A percentile compares a stretch with the other conserved stretches of the same genome.
These are phyloP conservation scores for Aspergillus ibericus DNA, from an alignment of 2,329 filamentous ascomycete species.

Conservation along the genomic window DNA sequence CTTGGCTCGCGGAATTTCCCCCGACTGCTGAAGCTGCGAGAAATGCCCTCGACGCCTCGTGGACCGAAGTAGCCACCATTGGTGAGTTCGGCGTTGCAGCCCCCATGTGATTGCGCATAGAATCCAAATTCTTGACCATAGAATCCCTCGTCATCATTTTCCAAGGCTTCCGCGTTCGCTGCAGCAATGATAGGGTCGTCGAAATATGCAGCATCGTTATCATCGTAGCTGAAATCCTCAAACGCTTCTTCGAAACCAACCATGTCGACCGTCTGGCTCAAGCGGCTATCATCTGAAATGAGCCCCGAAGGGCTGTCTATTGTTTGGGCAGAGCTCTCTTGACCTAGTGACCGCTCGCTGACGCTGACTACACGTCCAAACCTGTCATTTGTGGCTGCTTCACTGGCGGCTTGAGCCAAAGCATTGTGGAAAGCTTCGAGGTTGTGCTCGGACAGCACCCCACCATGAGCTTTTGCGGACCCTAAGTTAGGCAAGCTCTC, in stretches of 20 bases:
- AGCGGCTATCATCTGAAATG: conserved; percentile 51
- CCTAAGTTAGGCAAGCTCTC: conserved; percentile 34
- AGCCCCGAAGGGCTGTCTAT: conserved; percentile 46
- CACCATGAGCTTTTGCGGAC: conserved; percentile 35
- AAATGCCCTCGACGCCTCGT: conserved; percentile 62
- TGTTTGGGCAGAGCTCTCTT: conserved; percentile 38
- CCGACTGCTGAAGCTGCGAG: conserved; percentile 70
- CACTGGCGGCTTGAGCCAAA: conserved; percentile 75
- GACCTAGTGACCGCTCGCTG: conserved; percentile 41
- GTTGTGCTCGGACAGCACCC: conserved; percentile 54
- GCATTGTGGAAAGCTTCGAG: conserved; percentile 78
- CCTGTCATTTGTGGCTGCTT: conserved; percentile 72
- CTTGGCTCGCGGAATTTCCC: conserved; percentile 81
- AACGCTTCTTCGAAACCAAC: conserved; percentile 41
- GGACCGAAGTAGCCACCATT: conserved; percentile 90
- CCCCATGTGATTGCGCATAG: conserved; percentile 64
- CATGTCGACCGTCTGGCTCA: conserved; percentile 48
- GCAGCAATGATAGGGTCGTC: conserved; percentile 93
- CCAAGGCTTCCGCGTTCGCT: conserved; percentile 89
- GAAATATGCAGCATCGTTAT: conserved; percentile 67
- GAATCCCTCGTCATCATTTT: conserved; percentile 88
- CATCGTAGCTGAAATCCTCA: conserved; percentile 58
- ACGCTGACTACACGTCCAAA: conserved; percentile 64
- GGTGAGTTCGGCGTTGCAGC: conserved; percentile 58
- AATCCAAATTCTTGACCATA: conserved; percentile 98